These are phyloP conservation scores for Colletotrichum incanum DNA, from an alignment of 2,329 filamentous ascomycete species.

Conservation along the genomic window DNA sequence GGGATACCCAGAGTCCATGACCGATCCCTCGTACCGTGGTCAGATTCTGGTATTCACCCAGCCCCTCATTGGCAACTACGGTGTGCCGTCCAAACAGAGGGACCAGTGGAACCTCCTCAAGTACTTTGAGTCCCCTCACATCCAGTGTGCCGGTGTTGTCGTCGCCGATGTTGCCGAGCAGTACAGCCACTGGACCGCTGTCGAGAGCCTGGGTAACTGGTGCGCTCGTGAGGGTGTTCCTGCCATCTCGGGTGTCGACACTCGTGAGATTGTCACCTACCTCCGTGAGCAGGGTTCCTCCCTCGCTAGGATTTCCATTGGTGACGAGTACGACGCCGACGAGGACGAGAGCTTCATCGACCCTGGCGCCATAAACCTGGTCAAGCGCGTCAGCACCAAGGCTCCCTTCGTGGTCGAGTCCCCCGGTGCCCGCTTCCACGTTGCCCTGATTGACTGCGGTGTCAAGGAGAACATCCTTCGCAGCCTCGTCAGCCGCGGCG, in stretches of 20 bases:
- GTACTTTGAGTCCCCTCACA: conserved; percentile 98
- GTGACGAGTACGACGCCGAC: conserved; percentile 98
- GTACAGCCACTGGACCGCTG: conserved; percentile 99
- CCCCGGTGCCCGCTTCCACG: conserved; percentile 85
- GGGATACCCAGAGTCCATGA: conserved; percentile 96
- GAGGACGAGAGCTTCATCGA: conserved; percentile 97
- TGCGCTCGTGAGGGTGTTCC: conserved; percentile 96
- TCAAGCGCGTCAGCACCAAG: conserved; percentile 97
- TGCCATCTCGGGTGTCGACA: conserved; percentile 96
- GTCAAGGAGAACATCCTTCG: conserved; percentile 99
- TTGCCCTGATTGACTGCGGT: conserved; percentile 97
- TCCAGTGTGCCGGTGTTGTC: conserved; percentile 95
- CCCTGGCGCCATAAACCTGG: conserved; percentile 95
- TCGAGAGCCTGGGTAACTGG: conserved; percentile 94
- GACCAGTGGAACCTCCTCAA: conserved; percentile 93
- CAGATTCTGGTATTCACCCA: conserved; percentile 99
- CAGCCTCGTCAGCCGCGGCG: conserved; percentile 91
- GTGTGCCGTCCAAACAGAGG: conserved; percentile 87
- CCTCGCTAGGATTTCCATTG: conserved; percentile 92
- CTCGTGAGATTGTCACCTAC: conserved; percentile 94
- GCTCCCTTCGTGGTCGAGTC: conserved; percentile 96
- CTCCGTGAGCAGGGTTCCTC: conserved; percentile 98
- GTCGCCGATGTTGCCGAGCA: conserved; percentile 94
- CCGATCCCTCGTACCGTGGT: conserved; percentile 88
- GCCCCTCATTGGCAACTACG: conserved; percentile 98